Evolutionary conservation across 2,329 filamentous ascomycete genomes (phyloP), one percentile per base, ranked within the genome.

Genomic region (Aspergillus hortae): DNA sequence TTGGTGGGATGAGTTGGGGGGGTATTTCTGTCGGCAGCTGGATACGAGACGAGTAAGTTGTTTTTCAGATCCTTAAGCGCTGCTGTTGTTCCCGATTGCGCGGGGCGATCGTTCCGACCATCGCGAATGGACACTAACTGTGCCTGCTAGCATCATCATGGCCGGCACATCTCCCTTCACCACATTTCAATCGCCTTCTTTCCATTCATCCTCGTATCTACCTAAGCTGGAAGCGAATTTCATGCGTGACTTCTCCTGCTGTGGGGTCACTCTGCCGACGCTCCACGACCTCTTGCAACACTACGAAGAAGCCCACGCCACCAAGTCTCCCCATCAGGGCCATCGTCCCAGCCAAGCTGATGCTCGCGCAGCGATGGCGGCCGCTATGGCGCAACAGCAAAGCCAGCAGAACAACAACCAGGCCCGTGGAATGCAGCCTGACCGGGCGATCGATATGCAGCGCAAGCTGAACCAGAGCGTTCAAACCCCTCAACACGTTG

Each of bases 201-300:
- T 90, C 64, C 92, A 97, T 72, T 97, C 92, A 1, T 95, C 92
- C 6, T 97, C 94, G 23, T 97, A 97, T 69, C 82, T 96, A 1
- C 92, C 92, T 9, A 96, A 96, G 72, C 85, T 96, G 67, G 94
- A 99, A 73, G 92, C 92, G 56, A 94, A 92, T 67, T 99, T 96
- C 71, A 95, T 97, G 90, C 88, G 88, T 72, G 92, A 97, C 75
- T 97, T 97, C 74, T 88, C 88, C 48, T 99, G 94, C 76, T 99
- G 94, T 74, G 91, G 91, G 64, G 83, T 90, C 64, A 92, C 87
- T 30, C 81, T 96, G 60, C 88, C 92, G 21, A 95, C 92, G 46
- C 82, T 99, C 61, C 94, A 99, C 74, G 94, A 97, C 67, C 80
- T 99, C 44, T 79, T 99, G 44, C 91, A 96, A 68, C 94, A 99